Percentiles rank a stretch among this genome's conserved stretches.
Evolutionary conservation across 2,329 filamentous ascomycete species (phyloP).

Genomic region (Epichloe coenophiala): DNA sequence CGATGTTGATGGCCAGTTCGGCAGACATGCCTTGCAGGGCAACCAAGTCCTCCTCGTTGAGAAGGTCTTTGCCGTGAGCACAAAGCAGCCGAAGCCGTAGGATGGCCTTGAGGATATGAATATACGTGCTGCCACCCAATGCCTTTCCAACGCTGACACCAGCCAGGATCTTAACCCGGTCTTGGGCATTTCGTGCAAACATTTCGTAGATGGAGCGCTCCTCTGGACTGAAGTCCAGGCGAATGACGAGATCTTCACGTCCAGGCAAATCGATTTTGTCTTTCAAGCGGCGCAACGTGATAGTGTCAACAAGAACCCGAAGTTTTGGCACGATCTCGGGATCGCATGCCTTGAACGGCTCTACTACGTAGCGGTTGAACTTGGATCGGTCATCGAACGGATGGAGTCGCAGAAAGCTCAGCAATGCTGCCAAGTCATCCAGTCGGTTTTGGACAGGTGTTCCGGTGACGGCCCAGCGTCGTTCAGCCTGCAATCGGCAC

Average conservation of each 20-base stretch:
- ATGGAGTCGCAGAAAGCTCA: conserved; percentile 71
- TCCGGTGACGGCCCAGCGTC: conserved; percentile 93
- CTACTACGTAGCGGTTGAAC: conserved; percentile 69
- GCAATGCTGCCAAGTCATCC: conserved; percentile 75
- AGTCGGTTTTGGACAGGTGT: conserved; percentile 91
- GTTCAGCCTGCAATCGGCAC: conserved; percentile 62
- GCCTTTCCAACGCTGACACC: conserved; percentile 43
- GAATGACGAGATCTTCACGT: conserved; percentile 58
- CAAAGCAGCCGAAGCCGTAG: conserved; percentile 80
- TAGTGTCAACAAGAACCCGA: conserved; percentile 81
- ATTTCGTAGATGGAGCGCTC: conserved; percentile 72
- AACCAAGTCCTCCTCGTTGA: conserved; percentile 71
- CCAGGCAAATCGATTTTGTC: conserved; percentile 76
- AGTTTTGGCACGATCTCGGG: conserved; percentile 73
- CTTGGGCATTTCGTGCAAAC: conserved; percentile 69
- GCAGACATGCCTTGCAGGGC: conserved; percentile 69
- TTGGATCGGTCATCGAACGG: conserved; percentile 69
- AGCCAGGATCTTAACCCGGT: conserved; percentile 64
- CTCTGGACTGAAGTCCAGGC: conserved; percentile 59
- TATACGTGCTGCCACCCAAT: conserved; percentile 77
- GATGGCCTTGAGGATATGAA: conserved; percentile 85
- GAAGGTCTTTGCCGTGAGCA: conserved; percentile 83
- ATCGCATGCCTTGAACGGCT: conserved; percentile 78
- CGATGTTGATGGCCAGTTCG: conserved; percentile 77
- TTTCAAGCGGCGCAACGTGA: conserved; percentile 82